Evolutionary conservation across 2,329 filamentous ascomycete species (phyloP).

Genomic region (Nannizzia gypsea): DNA sequence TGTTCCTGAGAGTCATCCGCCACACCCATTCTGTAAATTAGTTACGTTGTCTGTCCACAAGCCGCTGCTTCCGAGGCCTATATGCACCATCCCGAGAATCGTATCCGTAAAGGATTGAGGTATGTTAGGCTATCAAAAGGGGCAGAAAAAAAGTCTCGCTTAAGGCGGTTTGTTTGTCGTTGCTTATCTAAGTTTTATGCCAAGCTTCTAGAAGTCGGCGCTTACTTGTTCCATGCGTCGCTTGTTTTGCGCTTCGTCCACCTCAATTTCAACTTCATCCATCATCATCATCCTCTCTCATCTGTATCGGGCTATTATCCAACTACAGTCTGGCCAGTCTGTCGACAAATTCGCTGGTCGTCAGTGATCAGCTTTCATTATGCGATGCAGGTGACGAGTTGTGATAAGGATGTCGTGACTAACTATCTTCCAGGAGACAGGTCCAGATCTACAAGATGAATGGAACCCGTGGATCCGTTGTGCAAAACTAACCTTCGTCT

Average conservation of each 20-base stretch:
- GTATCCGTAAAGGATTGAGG: not conserved
- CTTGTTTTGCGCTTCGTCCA: not conserved
- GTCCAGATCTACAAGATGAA: constrained; percentile 1
- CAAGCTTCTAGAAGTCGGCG: not conserved
- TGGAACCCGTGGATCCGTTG: constrained; percentile 1
- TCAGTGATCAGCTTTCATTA: too few species aligned
- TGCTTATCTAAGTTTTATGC: not conserved
- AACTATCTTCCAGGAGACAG: not conserved
- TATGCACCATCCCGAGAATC: not conserved
- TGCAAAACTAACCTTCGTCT: not conserved
- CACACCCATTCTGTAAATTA: too few species aligned
- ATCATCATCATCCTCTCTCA: not conserved
- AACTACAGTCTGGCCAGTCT: too few species aligned
- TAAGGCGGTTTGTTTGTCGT: not conserved
- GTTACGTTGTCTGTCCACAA: too few species aligned
- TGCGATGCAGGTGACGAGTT: not conserved
- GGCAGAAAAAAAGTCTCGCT: not conserved
- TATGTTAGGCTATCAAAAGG: not conserved
- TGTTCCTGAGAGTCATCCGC: too few species aligned
- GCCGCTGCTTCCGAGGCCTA: not conserved
- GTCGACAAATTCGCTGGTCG: too few species aligned
- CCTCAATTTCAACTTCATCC: not conserved
- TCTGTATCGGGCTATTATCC: not conserved
- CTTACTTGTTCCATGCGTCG: not conserved
- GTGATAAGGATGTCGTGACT: not conserved